These are phyloP conservation scores for Vinca minor DNA, from an alignment of 257 asterid genomes.

Conservation along the genomic window DNA sequence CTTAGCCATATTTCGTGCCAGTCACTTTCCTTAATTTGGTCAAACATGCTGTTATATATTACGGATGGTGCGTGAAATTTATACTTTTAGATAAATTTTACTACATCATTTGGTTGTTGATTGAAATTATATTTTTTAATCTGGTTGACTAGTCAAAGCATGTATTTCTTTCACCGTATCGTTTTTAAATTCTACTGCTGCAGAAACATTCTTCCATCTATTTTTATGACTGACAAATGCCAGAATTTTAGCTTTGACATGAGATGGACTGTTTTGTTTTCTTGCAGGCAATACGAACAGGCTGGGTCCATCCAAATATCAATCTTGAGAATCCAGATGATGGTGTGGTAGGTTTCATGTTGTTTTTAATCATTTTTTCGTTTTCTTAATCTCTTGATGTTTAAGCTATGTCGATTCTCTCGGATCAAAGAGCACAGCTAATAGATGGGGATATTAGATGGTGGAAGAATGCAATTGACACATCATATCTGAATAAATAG, in stretches of 20 bases:
- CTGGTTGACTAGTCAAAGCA: not conserved
- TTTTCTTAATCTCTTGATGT: not conserved
- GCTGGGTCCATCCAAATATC: conserved; percentile 96
- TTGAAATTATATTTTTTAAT: not conserved
- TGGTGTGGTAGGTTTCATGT: conserved; percentile 61
- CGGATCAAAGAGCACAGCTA: not conserved
- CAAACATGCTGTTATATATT: not conserved
- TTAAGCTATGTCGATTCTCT: not conserved
- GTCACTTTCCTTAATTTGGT: not conserved
- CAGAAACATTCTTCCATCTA: no score
- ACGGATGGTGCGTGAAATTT: not conserved
- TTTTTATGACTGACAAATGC: not conserved
- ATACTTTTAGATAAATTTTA: not conserved
- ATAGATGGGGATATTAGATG: not conserved
- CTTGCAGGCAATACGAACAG: conserved; percentile 81
- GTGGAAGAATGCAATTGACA: not conserved
- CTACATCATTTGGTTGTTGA: not conserved
- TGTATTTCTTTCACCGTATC: not conserved
- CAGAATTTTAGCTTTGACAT: not conserved
- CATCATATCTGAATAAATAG: not conserved
- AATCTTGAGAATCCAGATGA: conserved; percentile 88
- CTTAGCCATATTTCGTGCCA: not conserved
- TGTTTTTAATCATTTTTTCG: not conserved
- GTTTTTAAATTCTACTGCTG: not conserved
- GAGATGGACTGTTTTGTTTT: conserved; percentile 11